Base-by-base conservation (phyloP, 495 filamentous ascomycete species). In the Xylaria grammica region DNA sequence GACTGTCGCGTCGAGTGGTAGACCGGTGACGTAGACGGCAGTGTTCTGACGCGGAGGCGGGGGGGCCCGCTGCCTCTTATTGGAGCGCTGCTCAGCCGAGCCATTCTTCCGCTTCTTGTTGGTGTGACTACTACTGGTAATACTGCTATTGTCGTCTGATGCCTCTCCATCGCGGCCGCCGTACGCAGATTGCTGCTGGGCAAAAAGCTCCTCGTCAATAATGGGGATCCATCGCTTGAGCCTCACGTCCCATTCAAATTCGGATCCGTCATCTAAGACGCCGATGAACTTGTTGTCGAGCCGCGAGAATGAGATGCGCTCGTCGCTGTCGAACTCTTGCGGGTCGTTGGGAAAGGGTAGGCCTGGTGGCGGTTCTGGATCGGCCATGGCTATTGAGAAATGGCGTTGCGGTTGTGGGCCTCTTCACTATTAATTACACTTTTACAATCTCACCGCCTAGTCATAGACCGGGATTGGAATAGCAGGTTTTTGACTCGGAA, bases 21-120 rank as follows among this genome's bases (percentile, higher is more conserved):
- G 85, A 13, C 87, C 89, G 3, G 92, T 96, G 42, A 98, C 87
- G 75, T 91, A 99, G 53, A 99, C 83, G 22, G 95, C 96, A 2
- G 89, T 94, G 72, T 98, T 99, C 61, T 92, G 85, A 58, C 89
- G 85, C 36, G 84, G 84, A 56, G 79, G 70, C 30, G 73, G 69
- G 3, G 75, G 74, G 32, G 72, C 46, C 46, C 65, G 60, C 64
- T 70, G 65, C 56, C 68, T 65, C 69, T 77, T 71, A 71, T 65
- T 73, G 0, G 72, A 64, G 13, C 68, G 73, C 42, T 67, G 69
- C 72, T 83, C 81, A 0, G 71, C 79, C n/a, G 87, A 83, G 40
- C 85, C 84, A 70, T 89, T 89, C 77, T 92, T 93, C 75, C 92
- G 90, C 80, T 90, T 90, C 74, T 87, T 87, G 61, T 86, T 84